A percentile compares a stretch with the other conserved stretches of the same genome.
phyloP scores from a whole-genome alignment of 2,329 filamentous ascomycete species.

The Epicoccum sorghinum region DNA sequence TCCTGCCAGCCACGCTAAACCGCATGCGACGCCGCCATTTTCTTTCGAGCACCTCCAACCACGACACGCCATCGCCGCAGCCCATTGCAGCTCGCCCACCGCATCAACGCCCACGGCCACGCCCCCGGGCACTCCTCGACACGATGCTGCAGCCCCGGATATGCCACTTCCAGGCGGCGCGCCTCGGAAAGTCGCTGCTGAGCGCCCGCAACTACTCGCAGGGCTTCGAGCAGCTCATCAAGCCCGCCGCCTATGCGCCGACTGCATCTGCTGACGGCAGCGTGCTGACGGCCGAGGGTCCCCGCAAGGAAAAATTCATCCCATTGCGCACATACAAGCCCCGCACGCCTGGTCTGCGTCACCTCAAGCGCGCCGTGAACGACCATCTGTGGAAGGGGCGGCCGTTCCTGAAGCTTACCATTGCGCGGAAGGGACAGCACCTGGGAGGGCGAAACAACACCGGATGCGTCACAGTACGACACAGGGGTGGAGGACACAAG shows the following conservation, averaged over 20 bases:
- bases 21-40: slow-evolving; percentile 37
- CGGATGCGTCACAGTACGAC: slow-evolving; percentile 84
- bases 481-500: slow-evolving; percentile 91
- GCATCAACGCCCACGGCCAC: slow-evolving; percentile 20
- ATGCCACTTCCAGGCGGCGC: slow-evolving; percentile 59
- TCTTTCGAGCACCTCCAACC: slow-evolving; percentile 33
- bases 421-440: slow-evolving; percentile 87
- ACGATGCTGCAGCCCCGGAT: slow-evolving; percentile 72
- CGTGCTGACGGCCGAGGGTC: slow-evolving; percentile 30
- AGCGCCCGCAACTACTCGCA: slow-evolving; percentile 59
- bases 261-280: slow-evolving; percentile 36
- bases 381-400: slow-evolving; percentile 96
- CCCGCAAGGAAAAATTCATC: slow-evolving; percentile 46
- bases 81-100: slow-evolving; percentile 29
- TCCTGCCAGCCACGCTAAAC: slow-evolving; percentile 21
- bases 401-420: slow-evolving; percentile 81
- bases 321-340: slow-evolving; percentile 87
- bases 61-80: slow-evolving; percentile 30
- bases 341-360: slow-evolving; percentile 87
- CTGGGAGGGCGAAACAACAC: slow-evolving; percentile 92
- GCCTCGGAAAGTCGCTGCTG: slow-evolving; percentile 56
- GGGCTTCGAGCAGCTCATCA: slow-evolving; percentile 39
- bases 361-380: slow-evolving; percentile 90
- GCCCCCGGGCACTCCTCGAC: slow-evolving; percentile 22
- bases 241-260: slow-evolving; percentile 41